phyloP scores from a whole-genome alignment of 1,284 basidiomycete genomes.

The Megacollybia platyphylla region DNA sequence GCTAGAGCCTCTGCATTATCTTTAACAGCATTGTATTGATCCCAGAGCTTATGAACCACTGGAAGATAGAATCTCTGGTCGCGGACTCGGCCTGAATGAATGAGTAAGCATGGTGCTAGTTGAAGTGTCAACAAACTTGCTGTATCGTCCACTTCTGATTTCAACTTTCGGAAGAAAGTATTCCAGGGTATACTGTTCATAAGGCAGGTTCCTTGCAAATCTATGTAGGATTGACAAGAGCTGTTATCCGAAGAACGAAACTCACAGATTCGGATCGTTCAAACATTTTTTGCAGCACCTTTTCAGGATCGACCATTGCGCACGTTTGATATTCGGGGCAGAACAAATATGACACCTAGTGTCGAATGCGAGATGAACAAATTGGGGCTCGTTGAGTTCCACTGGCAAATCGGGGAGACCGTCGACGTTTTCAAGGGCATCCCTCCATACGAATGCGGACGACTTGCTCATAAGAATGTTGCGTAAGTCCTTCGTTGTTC shows the following conservation, averaged over 20 bases:
- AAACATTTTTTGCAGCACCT: background rate
- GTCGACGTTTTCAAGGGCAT: slow-evolving; percentile 15
- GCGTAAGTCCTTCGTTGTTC: slow-evolving; percentile 26
- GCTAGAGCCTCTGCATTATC: background rate
- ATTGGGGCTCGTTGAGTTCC: slow-evolving; percentile 1
- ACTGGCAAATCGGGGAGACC: background rate
- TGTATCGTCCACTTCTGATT: background rate
- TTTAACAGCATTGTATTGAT: background rate
- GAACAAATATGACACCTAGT: background rate
- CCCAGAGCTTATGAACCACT: background rate
- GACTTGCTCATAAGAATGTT: slow-evolving; percentile 19
- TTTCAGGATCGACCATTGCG: background rate
- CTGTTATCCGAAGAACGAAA: background rate
- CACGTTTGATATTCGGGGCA: background rate
- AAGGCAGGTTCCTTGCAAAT: background rate
- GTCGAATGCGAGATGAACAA: background rate
- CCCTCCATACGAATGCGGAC: slow-evolving; percentile 20
- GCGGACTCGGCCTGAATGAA: background rate
- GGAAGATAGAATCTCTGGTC: background rate
- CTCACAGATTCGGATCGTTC: background rate
- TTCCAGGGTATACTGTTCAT: background rate
- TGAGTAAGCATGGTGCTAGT: background rate
- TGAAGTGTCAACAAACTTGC: background rate
- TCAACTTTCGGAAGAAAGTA: background rate
- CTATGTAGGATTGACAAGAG: background rate